These are phyloP conservation scores for Odontarrhena argentea DNA, from an alignment of 345 rosid species.

Conservation along the genomic window DNA sequence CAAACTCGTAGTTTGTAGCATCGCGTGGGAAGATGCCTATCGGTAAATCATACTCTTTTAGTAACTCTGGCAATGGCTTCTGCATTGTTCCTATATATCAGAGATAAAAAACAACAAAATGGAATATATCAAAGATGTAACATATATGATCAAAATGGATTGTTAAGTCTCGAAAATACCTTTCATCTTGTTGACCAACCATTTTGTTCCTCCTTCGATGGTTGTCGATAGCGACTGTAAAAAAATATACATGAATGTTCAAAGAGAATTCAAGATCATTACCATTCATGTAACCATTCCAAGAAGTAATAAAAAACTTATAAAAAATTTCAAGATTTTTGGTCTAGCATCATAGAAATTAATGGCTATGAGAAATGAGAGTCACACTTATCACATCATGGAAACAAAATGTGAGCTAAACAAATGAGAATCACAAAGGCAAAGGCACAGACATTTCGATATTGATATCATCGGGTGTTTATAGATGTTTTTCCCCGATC, in stretches of 20 bases:
- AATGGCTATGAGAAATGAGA: background rate
- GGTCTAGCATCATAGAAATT: no score
- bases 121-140: background rate
- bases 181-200: slow-evolving; percentile 94
- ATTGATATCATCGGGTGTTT: no score
- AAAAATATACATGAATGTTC: background rate
- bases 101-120: background rate
- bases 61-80: slow-evolving; percentile 83
- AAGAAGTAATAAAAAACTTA: no score
- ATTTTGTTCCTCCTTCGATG: slow-evolving; percentile 88
- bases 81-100: slow-evolving; percentile 78
- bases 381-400: background rate
- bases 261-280: background rate
- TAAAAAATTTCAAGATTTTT: no score
- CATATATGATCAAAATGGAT: background rate
- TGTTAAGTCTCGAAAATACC: slow-evolving; percentile 44
- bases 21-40: slow-evolving; percentile 90
- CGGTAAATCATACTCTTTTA: slow-evolving; percentile 75
- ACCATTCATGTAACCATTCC: no score
- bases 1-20: slow-evolving; percentile 94
- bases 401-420: no score
- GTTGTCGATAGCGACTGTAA: slow-evolving; percentile 72
- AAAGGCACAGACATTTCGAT: no score
- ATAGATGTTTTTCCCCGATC: no score
- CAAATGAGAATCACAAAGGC: no score